Base-by-base conservation (phyloP, 306 rosid species). In the Quercus alba region DNA sequence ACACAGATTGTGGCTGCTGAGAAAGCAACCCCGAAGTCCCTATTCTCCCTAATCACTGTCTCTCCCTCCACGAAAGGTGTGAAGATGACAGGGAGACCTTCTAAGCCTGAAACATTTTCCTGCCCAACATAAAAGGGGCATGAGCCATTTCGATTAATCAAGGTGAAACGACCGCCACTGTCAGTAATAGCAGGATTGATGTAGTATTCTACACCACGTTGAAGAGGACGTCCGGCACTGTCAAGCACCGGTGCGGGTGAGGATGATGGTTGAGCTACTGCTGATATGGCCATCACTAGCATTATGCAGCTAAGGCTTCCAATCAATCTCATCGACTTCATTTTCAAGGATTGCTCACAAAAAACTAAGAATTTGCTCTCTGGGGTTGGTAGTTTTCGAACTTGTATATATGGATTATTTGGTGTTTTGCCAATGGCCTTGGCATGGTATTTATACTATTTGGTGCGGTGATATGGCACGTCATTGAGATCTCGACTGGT, bases 121-220 rank as follows among this genome's bases (percentile, higher is more conserved):
- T 86, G 94, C 18, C 92, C 97, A 2, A 76, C 94, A 4, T 79
- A 77, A 0, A 76, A 4, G 8, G 94, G 91, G 79, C 94, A 91
- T 4, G 85, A 21, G 5, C 0, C 8, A 18, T 74, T 91, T 26
- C 84, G 66, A 31, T 7, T 0, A n/a, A 91, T 46, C 56, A 91
- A 81, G 17, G 97, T 86, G 76, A 88, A 70, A 5, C 73, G 85
- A 25, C 90, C 96, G 9, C 97, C 97, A 35, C 0, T 77, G 6
- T 88, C 94, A 3, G 97, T 88, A 61, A 86, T 87, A 1, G 89
- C 92, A 0, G 92, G 94, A 52, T 78, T 88, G 64, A 91, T 87
- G 88, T 83, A 86, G 87, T 91, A 91, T 0, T 88, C 81, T n/a
- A 56, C 81, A 2, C 83, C 90, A 2, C 74, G 56, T 10, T 75